Evolutionary conservation across 768 basidiomycete genomes (phyloP), one percentile per base, ranked within the genome.

Genomic region (Amylocystis lapponica): DNA sequence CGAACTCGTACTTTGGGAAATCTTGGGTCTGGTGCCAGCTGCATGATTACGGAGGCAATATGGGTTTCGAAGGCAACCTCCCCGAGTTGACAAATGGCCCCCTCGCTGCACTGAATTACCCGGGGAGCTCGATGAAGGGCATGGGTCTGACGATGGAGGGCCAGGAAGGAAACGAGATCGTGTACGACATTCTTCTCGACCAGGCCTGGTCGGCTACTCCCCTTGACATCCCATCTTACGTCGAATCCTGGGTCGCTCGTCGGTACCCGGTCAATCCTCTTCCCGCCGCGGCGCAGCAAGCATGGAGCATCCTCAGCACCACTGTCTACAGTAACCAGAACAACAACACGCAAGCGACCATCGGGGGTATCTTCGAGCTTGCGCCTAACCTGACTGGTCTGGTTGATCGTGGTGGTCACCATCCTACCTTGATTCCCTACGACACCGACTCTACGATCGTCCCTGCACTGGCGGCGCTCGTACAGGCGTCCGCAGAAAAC

Each of bases 1-100:
- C 70, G 17, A 46, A 54, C 42, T 55, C 60, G 0, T 70, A 69
- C 50, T 67, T 58, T 29, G 69, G 68, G 4, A 70, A 67, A 38
- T 49, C 56, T 16, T 70, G 68, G 68, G 51, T 68, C 12, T 70
- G 68, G 68, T 69, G 68, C 53, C 54, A 68, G 45, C 57, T 70
- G 4, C 68, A 70, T 35, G 60, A 62, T 47, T 67, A 50, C 41
- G 68, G 68, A 27, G 66, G 68, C 6, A 67, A 57, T 33, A 60
- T 67, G 55, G 68, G 66, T 7, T 31, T 66, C 39, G 64, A 67
- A 60, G 68, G 52, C 11, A 65, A 66, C 41, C 53, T 69, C n/a
- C 49, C 53, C 22, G 67, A 59, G 32, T 31, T 69, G 36, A 66
- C 63, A 3, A 44, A 45, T 10, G 60, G 54, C 2, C 66, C 67